Evolutionary conservation across 805 yeast genomes (phyloP), one percentile per base, ranked within the genome.

Genomic region (Schizosaccharomyces octosporus): DNA sequence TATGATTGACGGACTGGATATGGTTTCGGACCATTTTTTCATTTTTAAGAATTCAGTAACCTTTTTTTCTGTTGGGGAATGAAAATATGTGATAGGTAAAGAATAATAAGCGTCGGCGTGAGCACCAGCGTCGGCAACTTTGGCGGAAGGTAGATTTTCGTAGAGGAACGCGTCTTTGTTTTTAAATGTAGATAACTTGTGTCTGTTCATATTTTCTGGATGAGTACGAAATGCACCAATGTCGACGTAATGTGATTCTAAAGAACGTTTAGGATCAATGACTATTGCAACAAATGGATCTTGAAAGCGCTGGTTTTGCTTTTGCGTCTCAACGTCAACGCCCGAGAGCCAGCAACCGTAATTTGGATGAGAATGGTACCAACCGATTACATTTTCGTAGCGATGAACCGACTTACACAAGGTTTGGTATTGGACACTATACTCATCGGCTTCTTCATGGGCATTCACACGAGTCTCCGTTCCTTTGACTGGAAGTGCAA

Each of bases 331-430:
- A 42, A 93, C 95, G 71, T 90, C 97, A 48, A 90, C 87, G 3
- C 93, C 94, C 62, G 93, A 83, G 55, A 90, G 72, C 96, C 97
- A 90, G 70, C 97, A 89, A 19, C 96, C 97, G 70, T 88, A 90
- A 0, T 96, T 95, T 0, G 98, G 98, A 71, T 90, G 98, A 4
- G 90, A 87, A 71, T 77, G 97, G 72, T 93, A 90, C 98, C 98
- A 90, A 9, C 98, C 98, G 17, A 93, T 86, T 27, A 90, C 84
- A 66, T 85, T 79, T 64, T 85, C 83, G n/a, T 69, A 63, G n/a
- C 79, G 70, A 0, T 79, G 80, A 21, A 76, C 73, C 31, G 73
- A 71, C 67, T 79, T 79, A 64, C 79, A 70, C 54, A 76, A 73
- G 62, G 82, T 82, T 61, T 85, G 73, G 70, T 85, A 88, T 63